A percentile compares a stretch with the other conserved stretches of the same genome.
Evolutionary conservation across 805 yeast species (phyloP).

Genomic region (Candida dajiaensis): DNA sequence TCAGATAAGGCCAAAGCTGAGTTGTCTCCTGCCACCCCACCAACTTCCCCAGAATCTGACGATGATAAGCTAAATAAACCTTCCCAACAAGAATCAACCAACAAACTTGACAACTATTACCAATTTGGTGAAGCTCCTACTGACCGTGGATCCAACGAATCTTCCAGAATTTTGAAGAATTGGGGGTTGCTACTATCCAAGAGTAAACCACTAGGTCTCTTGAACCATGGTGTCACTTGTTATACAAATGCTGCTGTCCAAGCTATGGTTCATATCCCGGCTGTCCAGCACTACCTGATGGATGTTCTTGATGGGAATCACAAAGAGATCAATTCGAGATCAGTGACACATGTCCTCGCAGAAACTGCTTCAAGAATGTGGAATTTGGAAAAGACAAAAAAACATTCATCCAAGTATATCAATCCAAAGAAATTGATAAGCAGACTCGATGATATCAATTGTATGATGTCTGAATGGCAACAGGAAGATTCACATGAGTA

Average conservation of each 20-base stretch:
- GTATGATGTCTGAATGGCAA: conserved; percentile 96
- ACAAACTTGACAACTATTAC: conserved; percentile 49
- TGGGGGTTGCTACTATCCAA: conserved; percentile 53
- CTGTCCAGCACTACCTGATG: conserved; percentile 74
- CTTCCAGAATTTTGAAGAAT: conserved; percentile 57
- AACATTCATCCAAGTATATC: conserved; percentile 37
- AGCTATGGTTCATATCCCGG: conserved; percentile 85
- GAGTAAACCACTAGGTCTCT: conserved; percentile 58
- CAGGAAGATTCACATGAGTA: conserved; percentile 98
- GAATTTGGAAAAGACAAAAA: conserved; percentile 40
- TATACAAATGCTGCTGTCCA: conserved; percentile 95
- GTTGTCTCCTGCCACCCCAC: conserved; percentile 19
- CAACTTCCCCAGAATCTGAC: conserved; percentile 30
- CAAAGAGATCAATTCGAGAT: conserved; percentile 41
- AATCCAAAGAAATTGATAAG: conserved; percentile 73
- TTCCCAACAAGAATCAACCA: conserved; percentile 23
- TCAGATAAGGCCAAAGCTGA: conserved; percentile 13
- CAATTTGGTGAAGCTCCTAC: conserved; percentile 48
- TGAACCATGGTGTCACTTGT: conserved; percentile 93
- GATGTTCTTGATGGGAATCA: conserved; percentile 56
- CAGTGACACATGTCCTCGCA: conserved; percentile 63
- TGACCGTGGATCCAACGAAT: conserved; percentile 61
- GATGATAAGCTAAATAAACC: conserved; percentile 27
- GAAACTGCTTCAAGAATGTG: conserved; percentile 67
- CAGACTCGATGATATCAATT: conserved; percentile 76